phyloP scores from a whole-genome alignment of 139 green algal genomes.

The Chlorella sp. region DNA sequence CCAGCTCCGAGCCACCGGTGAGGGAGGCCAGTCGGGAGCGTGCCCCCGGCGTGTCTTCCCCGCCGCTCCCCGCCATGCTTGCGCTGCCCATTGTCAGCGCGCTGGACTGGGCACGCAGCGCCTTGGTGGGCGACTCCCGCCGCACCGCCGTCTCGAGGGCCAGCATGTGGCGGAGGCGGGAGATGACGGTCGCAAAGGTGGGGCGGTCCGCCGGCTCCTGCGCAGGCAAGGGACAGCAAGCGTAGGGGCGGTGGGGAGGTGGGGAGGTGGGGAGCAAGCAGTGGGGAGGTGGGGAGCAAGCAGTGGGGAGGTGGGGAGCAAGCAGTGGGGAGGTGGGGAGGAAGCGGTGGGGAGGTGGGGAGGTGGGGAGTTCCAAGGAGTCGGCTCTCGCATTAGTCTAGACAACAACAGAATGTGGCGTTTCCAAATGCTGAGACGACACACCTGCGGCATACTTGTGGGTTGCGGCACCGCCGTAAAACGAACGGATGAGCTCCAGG shows the following conservation, averaged over 20 bases:
- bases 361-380: no score
- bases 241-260: background rate
- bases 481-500: no score
- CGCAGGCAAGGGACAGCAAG: background rate
- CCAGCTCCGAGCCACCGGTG: background rate
- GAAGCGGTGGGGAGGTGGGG: no score
- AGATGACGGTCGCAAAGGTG: constrained; percentile 60
- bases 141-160: constrained; percentile 2
- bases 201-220: constrained; percentile 69
- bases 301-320: background rate
- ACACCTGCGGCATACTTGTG: no score
- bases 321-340: no score
- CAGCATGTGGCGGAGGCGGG: constrained; percentile 47
- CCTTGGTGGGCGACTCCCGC: constrained; percentile 21
- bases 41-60: background rate
- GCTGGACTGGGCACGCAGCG: background rate
- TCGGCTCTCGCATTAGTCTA: no score
- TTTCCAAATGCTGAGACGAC: no score
- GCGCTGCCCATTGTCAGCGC: background rate
- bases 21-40: constrained; percentile 18
- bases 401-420: no score
- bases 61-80: background rate
- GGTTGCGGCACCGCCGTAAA: no score
- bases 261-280: background rate
- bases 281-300: background rate